Evolutionary conservation across 768 basidiomycete species (phyloP), one percentile per base, ranked within the genome.

Genomic region (Pleurotus eryngii): DNA sequence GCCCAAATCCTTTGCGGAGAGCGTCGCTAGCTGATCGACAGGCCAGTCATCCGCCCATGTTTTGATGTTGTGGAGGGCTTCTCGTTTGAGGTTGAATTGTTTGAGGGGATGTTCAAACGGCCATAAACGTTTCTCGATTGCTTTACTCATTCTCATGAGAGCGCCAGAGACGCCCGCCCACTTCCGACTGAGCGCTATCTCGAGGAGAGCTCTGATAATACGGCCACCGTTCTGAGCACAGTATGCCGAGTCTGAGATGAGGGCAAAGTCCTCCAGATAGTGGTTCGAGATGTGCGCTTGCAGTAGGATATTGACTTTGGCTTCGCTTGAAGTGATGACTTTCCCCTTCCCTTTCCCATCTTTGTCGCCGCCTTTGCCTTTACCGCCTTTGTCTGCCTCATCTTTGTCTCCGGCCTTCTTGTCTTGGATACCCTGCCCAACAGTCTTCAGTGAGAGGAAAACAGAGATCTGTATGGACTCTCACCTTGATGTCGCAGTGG

Each of bases 251-350:
- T 99, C 97, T 0, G 97, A 98, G 5, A 98, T 88, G 58, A 99
- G 76, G 7, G 97, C 97, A 65, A 97, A 99, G 71, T 99, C 97
- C 59, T 97, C 90, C 12, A 97, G 76, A n/a, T 76, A 74, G 45
- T 83, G 79, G 46, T 81, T 75, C 38, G 94, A 97, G 60, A 99
- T 93, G 70, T 83, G 91, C 1, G 84, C 89, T 72, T 99, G 97
- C 18, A 99, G 77, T 15, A 98, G 80, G 59, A 98, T 91, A 69
- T 98, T 98, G 72, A 95, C 94, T 74, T 99, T 99, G 48, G 92
- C 70, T 76, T 84, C 72, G 59, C 80, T 74, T 6, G 72, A 76
- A 57, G 77, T 73, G 7, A 73, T 68, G 15, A 75, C 39, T 17
- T 39, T 39, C 4, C 42, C 30, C 30, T 35, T 35, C 30, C 30